These are phyloP conservation scores for Alternaria longipes DNA, from an alignment of 2,329 filamentous ascomycete genomes.

Conservation along the genomic window DNA sequence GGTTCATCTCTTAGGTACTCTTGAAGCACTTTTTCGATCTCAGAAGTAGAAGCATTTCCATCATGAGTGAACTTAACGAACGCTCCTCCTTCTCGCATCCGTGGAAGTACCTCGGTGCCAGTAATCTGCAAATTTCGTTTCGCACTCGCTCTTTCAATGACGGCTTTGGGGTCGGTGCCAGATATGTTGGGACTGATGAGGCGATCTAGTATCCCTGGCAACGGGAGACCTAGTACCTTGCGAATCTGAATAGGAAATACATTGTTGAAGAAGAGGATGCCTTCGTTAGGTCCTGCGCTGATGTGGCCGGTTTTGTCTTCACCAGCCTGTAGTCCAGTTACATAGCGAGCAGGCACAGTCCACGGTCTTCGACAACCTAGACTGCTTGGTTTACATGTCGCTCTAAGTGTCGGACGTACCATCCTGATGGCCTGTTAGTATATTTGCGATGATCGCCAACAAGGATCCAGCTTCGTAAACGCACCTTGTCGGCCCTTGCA, in stretches of 20 bases:
- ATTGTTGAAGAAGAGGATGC: slow-evolving; percentile 90
- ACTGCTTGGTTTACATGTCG: slow-evolving; percentile 7
- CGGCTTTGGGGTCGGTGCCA: slow-evolving; percentile 64
- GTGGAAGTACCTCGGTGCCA: slow-evolving; percentile 82
- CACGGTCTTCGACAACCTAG: slow-evolving; percentile 10
- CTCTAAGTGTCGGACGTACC: slow-evolving; percentile 13
- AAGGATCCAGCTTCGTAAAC: slow-evolving; percentile 23
- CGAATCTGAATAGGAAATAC: slow-evolving; percentile 83
- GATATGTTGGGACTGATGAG: slow-evolving; percentile 62
- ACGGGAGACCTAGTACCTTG: slow-evolving; percentile 66
- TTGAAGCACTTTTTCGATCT: slow-evolving; percentile 69
- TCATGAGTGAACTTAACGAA: slow-evolving; percentile 84
- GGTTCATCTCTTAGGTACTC: slow-evolving; percentile 73
- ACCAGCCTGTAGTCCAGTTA: slow-evolving; percentile 56
- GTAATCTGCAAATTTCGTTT: slow-evolving; percentile 70
- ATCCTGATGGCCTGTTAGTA: slow-evolving; percentile 34
- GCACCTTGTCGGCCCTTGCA: slow-evolving; percentile 36
- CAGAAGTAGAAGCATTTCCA: slow-evolving; percentile 56
- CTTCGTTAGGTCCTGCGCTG: slow-evolving; percentile 76
- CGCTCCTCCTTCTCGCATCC: slow-evolving; percentile 89
- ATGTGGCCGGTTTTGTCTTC: slow-evolving; percentile 84
- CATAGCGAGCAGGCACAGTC: slow-evolving; percentile 30
- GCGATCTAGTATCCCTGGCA: slow-evolving; percentile 61
- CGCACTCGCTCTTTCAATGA: slow-evolving; percentile 65
- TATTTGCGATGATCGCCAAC: slow-evolving; percentile 33